A percentile compares a stretch with the other conserved stretches of the same genome.
Conservation (phyloP, 306 rosid genomes). For the Astragalus glycyphyllos region DNA sequence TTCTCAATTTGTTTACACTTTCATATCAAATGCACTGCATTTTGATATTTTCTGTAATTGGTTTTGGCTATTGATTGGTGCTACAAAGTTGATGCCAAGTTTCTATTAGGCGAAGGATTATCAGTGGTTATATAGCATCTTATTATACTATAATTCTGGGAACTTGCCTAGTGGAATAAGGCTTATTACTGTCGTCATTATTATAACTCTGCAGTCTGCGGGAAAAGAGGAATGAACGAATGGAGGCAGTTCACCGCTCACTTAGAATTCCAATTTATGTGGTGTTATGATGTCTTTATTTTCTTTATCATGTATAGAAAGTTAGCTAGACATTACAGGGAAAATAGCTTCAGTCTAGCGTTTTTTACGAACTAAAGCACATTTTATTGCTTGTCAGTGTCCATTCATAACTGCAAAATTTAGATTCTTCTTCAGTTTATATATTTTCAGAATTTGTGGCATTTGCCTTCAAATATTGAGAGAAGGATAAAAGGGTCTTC, state of each 20-base stretch:
- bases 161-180: not conserved
- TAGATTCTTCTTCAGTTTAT: constrained; percentile 20
- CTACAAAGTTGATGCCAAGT: constrained; percentile 16
- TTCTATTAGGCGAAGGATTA: not conserved
- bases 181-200: not conserved
- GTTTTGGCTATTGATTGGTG: not conserved
- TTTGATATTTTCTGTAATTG: not conserved
- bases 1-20: constrained; percentile 29
- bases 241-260: constrained; percentile 7
- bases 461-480: constrained; percentile 32
- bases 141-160: not conserved
- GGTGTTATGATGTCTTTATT: constrained; percentile 18
- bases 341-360: constrained; percentile 17
- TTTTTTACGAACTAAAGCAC: constrained; percentile 2
- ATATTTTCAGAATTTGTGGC: constrained; percentile 24
- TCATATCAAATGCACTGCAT: constrained; percentile 19
- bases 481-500: not conserved
- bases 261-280: not conserved
- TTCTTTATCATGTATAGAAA: constrained; percentile 18
- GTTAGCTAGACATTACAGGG: constrained; percentile 7
- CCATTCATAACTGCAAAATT: constrained; percentile 13
- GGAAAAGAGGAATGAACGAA: not conserved
- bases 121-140: not conserved
- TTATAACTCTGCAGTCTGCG: too few relatives aligned
- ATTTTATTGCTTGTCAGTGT: constrained; percentile 9